phyloP scores from a whole-genome alignment of 352 stramenopile species.

The Globisporangium megalacanthum region DNA sequence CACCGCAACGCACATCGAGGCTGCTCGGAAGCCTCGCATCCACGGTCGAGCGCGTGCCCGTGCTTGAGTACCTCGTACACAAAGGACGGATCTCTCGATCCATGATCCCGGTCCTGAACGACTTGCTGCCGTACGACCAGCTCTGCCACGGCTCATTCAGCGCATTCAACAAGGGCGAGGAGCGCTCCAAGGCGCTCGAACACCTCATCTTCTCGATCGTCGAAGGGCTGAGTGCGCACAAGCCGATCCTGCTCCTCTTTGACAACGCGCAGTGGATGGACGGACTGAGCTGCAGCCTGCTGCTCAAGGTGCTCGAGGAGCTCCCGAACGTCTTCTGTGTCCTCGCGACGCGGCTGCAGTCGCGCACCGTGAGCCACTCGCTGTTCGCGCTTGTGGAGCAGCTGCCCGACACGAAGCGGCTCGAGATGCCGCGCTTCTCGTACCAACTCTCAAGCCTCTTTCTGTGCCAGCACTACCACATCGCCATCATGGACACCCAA shows the following conservation, averaged over 20 bases:
- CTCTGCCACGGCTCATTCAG: conserved; percentile 19
- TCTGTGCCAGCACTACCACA: conserved; percentile 70
- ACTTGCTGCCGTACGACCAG: conserved; percentile 45
- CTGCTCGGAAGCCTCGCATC: conserved; percentile 9
- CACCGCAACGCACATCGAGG: not conserved
- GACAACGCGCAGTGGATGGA: conserved; percentile 81
- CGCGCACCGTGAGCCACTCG: conserved; percentile 27
- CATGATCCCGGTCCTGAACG: conserved; percentile 38
- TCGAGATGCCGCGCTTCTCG: conserved; percentile 50
- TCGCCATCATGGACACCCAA: conserved; percentile 79
- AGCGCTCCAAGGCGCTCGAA: conserved; percentile 39
- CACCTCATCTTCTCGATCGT: conserved; percentile 55
- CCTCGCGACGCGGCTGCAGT: conserved; percentile 35
- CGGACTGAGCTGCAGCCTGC: conserved; percentile 46
- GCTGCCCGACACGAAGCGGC: conserved; percentile 30
- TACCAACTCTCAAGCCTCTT: conserved; percentile 72
- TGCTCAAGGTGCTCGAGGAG: conserved; percentile 51
- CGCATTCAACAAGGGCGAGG: conserved; percentile 28
- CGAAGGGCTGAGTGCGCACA: conserved; percentile 37
- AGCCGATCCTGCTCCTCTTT: conserved; percentile 62
- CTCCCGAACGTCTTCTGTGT: conserved; percentile 54
- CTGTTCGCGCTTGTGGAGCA: conserved; percentile 38
- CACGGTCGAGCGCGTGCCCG: conserved; percentile 31
- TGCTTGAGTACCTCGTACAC: conserved; percentile 54
- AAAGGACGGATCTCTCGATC: conserved; percentile 35